A percentile compares a stretch with the other conserved stretches of the same genome.
These are phyloP conservation scores for Didymella arachidicola DNA, from an alignment of 2,329 filamentous ascomycete genomes.

Conservation along the genomic window DNA sequence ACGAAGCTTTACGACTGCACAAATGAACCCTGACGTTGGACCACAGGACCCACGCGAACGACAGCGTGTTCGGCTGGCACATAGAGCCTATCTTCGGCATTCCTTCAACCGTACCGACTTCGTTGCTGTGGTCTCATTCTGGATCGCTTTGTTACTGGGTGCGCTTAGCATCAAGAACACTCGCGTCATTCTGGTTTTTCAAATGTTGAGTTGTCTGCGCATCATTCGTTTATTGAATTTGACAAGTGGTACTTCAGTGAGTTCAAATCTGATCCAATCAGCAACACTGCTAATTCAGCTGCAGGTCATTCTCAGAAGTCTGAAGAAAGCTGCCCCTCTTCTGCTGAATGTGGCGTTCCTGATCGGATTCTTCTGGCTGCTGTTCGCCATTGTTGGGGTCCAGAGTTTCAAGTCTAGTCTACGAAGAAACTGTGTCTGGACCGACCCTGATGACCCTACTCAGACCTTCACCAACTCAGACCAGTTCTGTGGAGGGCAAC, in stretches of 20 bases:
- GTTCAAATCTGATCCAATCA: conserved; percentile 41
- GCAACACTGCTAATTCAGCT: conserved; percentile 9
- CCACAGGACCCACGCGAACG: conserved; percentile 74
- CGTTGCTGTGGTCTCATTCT: conserved; percentile 91
- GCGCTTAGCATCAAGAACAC: conserved; percentile 72
- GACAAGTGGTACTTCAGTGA: conserved; percentile 89
- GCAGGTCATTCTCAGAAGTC: conserved; percentile 87
- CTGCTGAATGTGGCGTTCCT: conserved; percentile 93
- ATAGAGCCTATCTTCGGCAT: conserved; percentile 90
- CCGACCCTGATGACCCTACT: conserved; percentile 56
- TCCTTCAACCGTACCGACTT: conserved; percentile 97
- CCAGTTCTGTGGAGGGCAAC: conserved; percentile 86
- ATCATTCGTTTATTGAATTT: conserved; percentile 90
- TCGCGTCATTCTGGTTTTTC: conserved; percentile 85
- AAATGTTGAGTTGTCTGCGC: conserved; percentile 94
- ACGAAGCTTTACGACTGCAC: conserved; percentile 77
- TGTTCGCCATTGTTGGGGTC: conserved; percentile 95
- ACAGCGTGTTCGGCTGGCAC: conserved; percentile 83
- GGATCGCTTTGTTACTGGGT: conserved; percentile 83
- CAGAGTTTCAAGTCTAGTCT: conserved; percentile 79
- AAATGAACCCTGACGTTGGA: conserved; percentile 62
- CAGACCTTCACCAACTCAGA: conserved; percentile 65
- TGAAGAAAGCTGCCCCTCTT: conserved; percentile 93
- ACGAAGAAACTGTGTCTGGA: conserved; percentile 58
- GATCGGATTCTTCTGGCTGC: conserved; percentile 95